Base-by-base conservation (phyloP, 2,329 filamentous ascomycete species). In the Trichoderma afroharzianum region DNA sequence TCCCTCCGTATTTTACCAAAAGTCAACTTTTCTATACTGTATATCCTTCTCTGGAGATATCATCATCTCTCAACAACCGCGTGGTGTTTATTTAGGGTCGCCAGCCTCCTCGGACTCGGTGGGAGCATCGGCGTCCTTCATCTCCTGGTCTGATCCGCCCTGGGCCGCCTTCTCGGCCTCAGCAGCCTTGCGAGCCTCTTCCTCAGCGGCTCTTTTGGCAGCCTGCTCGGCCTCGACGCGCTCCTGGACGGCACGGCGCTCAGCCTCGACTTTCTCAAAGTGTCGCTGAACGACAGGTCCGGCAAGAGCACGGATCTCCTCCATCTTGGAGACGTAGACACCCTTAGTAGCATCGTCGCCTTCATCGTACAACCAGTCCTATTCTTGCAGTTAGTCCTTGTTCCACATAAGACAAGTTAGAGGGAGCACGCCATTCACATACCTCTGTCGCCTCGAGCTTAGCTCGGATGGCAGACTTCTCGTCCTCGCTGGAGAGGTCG, bases 301-400 rank as follows among this genome's bases (percentile, higher is more conserved):
- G 61, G 94, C 93, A 78, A 97, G 88, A 76, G 93, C 90, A 76
- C 94, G 93, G 82, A 99, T 94, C 83, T 99, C 96, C 74, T 98
- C 96, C 82, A 96, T 91, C 90, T 98, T 99, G 84, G 93, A 89
- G 73, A 97, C 85, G 84, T 99, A 99, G 79, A 96, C 89, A 69
- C 93, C 94, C 88, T 98, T 98, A 79, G 92, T 92, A 76, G 94
- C 90, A 81, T 99, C 96, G 74, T 98, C 95, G 73, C 96, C 96
- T 70, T 98, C 96, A 69, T 98, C 95, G 83, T 98, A 98, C 73
- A 99, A 88, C 96, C 96, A 99, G 80, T 99, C 95, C 95, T 98
- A 57, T n/a, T 15, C 18, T 4, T 75, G 39, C 57, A 33, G 58
- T 7, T n/a, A 39, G 76, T 47, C 77, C 55, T 67, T 3, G 15